These are phyloP conservation scores for Coix lacrymajobi DNA, from an alignment of 176 grass and related monocot species.

Conservation along the genomic window DNA sequence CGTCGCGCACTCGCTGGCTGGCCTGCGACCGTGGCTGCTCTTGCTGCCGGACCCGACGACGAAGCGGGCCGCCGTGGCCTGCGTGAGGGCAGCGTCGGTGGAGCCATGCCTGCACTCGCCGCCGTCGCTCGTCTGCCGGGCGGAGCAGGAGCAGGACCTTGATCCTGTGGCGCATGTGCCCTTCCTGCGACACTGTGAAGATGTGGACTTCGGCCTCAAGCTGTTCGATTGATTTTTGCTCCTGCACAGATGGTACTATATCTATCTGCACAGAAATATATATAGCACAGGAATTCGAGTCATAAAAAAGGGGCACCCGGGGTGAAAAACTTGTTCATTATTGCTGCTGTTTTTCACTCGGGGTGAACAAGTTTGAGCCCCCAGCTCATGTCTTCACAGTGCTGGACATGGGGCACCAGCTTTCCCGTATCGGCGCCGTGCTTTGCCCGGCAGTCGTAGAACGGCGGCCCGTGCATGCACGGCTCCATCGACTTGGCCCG, in stretches of 20 bases:
- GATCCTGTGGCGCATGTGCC: conserved; percentile 37
- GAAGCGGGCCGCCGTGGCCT: conserved; percentile 26
- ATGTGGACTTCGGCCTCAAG: conserved; percentile 46
- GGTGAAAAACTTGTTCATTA: neutral
- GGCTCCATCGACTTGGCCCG: conserved; percentile 37
- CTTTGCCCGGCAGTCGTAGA: conserved; percentile 25
- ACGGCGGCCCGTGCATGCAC: conserved; percentile 33
- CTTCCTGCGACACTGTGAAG: conserved; percentile 58
- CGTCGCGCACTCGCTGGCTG: conserved; percentile 58
- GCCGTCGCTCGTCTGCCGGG: conserved; percentile 55
- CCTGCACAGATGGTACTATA: neutral
- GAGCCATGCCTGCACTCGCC: conserved; percentile 83
- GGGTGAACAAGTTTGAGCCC: conserved; percentile 46
- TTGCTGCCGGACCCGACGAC: neutral
- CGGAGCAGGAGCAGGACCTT: neutral
- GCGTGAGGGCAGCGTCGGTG: conserved; percentile 43
- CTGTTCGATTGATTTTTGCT: conserved; percentile 33
- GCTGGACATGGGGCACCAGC: conserved; percentile 38
- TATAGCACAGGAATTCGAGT: neutral
- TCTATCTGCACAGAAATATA: no score
- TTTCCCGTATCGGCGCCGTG: conserved; percentile 21
- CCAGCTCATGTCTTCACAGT: conserved; percentile 51
- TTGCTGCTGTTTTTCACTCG: neutral
- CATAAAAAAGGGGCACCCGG: no score
- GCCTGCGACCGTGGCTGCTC: conserved; percentile 43